phyloP scores from a whole-genome alignment of 768 basidiomycete species.

The Cystofilobasidium macerans region DNA sequence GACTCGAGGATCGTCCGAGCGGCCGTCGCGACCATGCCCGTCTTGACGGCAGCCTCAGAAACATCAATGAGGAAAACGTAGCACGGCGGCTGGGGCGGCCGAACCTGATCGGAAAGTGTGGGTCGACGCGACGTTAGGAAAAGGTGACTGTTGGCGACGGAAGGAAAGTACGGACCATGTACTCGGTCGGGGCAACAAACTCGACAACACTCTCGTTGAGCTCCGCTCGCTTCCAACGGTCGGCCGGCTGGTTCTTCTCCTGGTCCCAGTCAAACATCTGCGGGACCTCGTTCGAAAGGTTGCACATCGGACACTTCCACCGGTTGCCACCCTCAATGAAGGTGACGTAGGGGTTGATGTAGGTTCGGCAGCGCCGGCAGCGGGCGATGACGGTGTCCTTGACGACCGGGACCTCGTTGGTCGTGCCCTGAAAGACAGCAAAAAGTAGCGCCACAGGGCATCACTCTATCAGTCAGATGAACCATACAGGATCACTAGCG shows the following conservation, averaged over 20 bases:
- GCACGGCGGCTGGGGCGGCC: constrained; percentile 92
- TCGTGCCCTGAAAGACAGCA: constrained; percentile 34
- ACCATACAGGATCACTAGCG: background rate
- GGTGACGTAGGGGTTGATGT: constrained; percentile 94
- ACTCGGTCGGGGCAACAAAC: constrained; percentile 94
- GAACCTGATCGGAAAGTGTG: constrained; percentile 41
- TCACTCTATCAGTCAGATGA: background rate
- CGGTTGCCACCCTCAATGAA: constrained; percentile 97
- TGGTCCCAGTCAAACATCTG: constrained; percentile 99
- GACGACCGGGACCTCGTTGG: constrained; percentile 63
- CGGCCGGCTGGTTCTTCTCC: constrained; percentile 79
- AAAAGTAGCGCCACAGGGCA: constrained; percentile 41
- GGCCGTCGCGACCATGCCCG: constrained; percentile 96
- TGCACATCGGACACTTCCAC: constrained; percentile 99
- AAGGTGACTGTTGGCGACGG: too few species aligned
- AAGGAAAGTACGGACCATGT: constrained; percentile 56
- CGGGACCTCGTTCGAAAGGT: constrained; percentile 94
- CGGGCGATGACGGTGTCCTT: constrained; percentile 91
- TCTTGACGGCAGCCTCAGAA: constrained; percentile 79
- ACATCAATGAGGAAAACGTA: constrained; percentile 97
- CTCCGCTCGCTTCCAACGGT: constrained; percentile 87
- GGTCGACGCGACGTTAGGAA: background rate
- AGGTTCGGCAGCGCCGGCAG: constrained; percentile 87
- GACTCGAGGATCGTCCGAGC: constrained; percentile 92
- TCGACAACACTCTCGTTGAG: constrained; percentile 90